Evolutionary conservation across 202 grass and related monocot species (phyloP).

Genomic region (Zizania palustris): DNA sequence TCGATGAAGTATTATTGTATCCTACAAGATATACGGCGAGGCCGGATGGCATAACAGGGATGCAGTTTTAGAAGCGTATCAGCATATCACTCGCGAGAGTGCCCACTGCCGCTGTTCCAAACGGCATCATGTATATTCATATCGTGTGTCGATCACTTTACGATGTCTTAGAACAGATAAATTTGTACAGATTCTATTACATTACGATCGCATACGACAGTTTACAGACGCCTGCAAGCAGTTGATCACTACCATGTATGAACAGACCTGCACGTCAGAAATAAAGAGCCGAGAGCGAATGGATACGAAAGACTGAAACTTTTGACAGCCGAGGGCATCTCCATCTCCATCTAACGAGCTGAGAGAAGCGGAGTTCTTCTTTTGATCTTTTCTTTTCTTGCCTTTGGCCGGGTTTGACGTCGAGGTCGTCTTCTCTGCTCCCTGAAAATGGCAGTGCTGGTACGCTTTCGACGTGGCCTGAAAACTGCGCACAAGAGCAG

Average conservation of each 20-base stretch:
- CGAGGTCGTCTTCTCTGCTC: background rate
- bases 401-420: background rate
- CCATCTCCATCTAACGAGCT: background rate
- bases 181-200: too few species aligned
- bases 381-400: too few species aligned
- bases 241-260: too few species aligned
- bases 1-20: too few species aligned
- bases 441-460: conserved; percentile 8
- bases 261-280: background rate
- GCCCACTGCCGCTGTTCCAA: background rate
- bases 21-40: too few species aligned
- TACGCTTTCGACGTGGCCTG: conserved; percentile 23
- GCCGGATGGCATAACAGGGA: too few species aligned
- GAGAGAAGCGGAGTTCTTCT: too few species aligned
- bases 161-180: too few species aligned
- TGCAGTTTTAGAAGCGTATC: too few species aligned
- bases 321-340: background rate
- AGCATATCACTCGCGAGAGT: background rate
- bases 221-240: background rate
- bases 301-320: background rate
- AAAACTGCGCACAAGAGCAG: background rate
- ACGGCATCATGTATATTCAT: too few species aligned
- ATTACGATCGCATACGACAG: background rate
- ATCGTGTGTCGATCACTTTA: background rate
- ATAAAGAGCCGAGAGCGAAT: background rate